Conservation (phyloP, 148 eudicot species). For the Polygonum aviculare region DNA sequence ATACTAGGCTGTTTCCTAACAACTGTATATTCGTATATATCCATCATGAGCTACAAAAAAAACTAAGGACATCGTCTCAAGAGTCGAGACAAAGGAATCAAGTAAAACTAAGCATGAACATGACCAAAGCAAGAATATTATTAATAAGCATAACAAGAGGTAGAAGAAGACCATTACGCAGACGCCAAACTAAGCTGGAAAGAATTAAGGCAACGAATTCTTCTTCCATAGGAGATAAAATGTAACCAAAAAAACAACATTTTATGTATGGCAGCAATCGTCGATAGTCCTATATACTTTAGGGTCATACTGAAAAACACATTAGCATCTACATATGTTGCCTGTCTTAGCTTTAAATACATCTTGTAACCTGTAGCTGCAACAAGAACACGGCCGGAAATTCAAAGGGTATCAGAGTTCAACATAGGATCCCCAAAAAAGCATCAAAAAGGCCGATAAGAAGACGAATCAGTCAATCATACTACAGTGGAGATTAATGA, state of each 20-base stretch:
- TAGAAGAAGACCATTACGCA: not conserved
- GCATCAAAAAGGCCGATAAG: not conserved
- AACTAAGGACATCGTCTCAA: no score
- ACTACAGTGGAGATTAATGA: no score
- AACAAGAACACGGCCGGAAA: not conserved
- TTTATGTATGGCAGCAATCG: conserved; percentile 4
- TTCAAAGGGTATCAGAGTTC: not conserved
- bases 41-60: not conserved
- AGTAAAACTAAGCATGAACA: not conserved
- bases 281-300: conserved; percentile 6
- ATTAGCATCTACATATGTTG: conserved; percentile 6
- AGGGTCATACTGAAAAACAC: conserved; percentile 8
- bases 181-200: no score
- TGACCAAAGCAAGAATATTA: not conserved
- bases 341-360: conserved; percentile 1
- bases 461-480: not conserved
- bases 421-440: not conserved
- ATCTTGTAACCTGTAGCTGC: conserved; percentile 9
- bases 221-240: conserved; percentile 3
- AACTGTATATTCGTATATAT: no score
- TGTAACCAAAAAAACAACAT: not conserved
- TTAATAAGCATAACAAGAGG: not conserved
- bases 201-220: not conserved
- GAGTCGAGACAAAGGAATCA: not conserved
- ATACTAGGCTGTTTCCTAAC: no score